Base-by-base conservation (phyloP, 441 rosid species). In the Euphorbia neoarborescens region DNA sequence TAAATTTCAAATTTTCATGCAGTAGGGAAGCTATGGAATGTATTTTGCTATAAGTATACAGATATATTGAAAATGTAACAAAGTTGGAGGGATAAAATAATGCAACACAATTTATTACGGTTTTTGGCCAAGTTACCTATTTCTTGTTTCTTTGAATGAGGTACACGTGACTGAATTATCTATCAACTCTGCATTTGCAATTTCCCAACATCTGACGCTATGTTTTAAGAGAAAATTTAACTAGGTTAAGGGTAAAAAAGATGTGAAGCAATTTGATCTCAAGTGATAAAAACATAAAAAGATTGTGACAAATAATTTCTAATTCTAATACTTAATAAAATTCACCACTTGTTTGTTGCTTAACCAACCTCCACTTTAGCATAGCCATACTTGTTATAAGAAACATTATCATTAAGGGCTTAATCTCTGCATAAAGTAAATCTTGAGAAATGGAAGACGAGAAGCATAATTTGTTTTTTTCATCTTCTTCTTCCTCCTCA, bases 191-290 rank as follows among this genome's bases (percentile, higher is more conserved):
- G n/a, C n/a, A n/a, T n/a, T n/a, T n/a, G n/a, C n/a, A n/a, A n/a
- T n/a, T n/a, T n/a, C n/a, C n/a, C n/a, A n/a, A n/a, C n/a, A n/a
- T n/a, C n/a, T n/a, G 34, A 32, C 34, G 2, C 8, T 30, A 32
- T 59, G n/a, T n/a, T 28, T 5, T 3, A n/a, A n/a, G 10, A 20
- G 10, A 40, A 54, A 20, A 3, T 5, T 9, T 32, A 32, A 54
- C 73, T 82, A 76, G 80, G 77, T 78, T 19, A 70, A 48, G 65
- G 77, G 84, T 78, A 73, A 79, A 66, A 84, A 81, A 71, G 76
- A 76, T 13, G 73, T 81, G 85, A 82, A 78, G 12, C 68, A 54
- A 72, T 61, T 68, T 76, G 27, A 76, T 53, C 70, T 73, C 32
- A 51, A 54, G 17, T 35, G 0, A 48, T 42, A 30, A 40, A 27